Evolutionary conservation across 2,329 filamentous ascomycete genomes (phyloP).

Genomic region (Alternaria dauci): DNA sequence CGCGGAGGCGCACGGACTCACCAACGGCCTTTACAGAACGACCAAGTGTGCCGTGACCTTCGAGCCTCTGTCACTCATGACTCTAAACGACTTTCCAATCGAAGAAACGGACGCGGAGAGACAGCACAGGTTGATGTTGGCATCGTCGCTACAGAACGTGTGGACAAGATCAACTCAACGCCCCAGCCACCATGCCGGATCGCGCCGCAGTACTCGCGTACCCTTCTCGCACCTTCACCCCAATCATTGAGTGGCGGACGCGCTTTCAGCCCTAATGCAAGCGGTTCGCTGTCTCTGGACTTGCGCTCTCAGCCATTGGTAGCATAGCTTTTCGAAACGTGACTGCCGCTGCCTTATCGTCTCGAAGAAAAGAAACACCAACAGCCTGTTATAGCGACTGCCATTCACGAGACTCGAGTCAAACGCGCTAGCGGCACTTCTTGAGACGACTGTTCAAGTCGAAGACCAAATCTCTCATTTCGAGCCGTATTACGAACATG

Average conservation of each 20-base stretch:
- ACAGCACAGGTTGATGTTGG: neutral
- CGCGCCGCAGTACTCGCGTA: neutral
- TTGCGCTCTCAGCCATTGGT: too few species aligned
- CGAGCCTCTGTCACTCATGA: neutral
- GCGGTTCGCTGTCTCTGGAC: neutral
- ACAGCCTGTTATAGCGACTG: neutral
- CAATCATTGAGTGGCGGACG: neutral
- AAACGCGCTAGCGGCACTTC: neutral
- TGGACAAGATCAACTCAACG: neutral
- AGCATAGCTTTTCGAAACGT: neutral
- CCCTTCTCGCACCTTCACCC: neutral
- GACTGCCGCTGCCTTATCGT: slow-evolving; percentile 5
- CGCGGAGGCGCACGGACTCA: slow-evolving; percentile 32
- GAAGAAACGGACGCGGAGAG: rapidly evolving
- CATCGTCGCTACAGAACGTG: neutral
- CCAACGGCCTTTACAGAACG: neutral
- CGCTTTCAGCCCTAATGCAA: neutral
- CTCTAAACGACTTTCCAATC: neutral
- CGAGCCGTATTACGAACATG: slow-evolving; percentile 21
- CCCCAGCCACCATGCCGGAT: slow-evolving; percentile 4
- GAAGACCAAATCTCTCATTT: neutral
- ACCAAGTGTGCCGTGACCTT: neutral
- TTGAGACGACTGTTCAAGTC: neutral
- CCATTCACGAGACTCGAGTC: neutral
- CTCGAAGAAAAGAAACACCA: neutral